A percentile compares a stretch with the other conserved stretches of the same genome.
Conservation (phyloP, 2,329 filamentous ascomycete species). For the Bimuria novae-zelandiae region DNA sequence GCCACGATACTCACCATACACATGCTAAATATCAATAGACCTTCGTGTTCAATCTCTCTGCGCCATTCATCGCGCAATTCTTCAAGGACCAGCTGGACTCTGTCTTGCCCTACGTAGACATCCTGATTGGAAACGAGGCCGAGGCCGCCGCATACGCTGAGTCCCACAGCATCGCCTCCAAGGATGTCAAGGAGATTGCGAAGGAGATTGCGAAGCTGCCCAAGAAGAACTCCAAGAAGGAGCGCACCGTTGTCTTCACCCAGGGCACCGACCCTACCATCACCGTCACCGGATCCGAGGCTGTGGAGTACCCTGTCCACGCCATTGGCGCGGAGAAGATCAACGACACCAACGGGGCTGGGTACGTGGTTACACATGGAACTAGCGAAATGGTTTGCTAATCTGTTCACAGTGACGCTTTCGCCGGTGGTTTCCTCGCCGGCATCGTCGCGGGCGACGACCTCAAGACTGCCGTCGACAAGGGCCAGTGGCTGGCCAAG, state of each 20-base stretch:
- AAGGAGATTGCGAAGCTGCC: slow-evolving; percentile 83
- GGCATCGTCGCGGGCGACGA: slow-evolving; percentile 84
- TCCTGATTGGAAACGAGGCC: slow-evolving; percentile 95
- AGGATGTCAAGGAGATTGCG: slow-evolving; percentile 82
- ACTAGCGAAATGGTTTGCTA: background rate
- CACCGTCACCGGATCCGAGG: slow-evolving; percentile 68
- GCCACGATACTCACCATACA: background rate
- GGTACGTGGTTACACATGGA: slow-evolving; percentile 50
- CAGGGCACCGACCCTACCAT: slow-evolving; percentile 92
- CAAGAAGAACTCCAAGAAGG: slow-evolving; percentile 86
- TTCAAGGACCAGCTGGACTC: slow-evolving; percentile 95
- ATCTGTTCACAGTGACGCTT: slow-evolving; percentile 71
- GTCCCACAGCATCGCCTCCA: slow-evolving; percentile 73
- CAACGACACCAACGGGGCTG: slow-evolving; percentile 95
- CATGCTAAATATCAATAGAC: slow-evolving; percentile 46
- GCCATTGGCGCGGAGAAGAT: slow-evolving; percentile 78
- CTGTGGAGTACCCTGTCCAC: slow-evolving; percentile 81
- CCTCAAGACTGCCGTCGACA: slow-evolving; percentile 78
- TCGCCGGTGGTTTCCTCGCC: slow-evolving; percentile 91
- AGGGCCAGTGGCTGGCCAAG: slow-evolving; percentile 95
- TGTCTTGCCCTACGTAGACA: slow-evolving; percentile 89
- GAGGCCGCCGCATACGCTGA: slow-evolving; percentile 89
- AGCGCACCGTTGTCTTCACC: slow-evolving; percentile 87
- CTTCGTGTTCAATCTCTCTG: slow-evolving; percentile 89
- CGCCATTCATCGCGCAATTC: slow-evolving; percentile 95